These are phyloP conservation scores for Grammothele lineata DNA, from an alignment of 768 basidiomycete genomes.

Conservation along the genomic window DNA sequence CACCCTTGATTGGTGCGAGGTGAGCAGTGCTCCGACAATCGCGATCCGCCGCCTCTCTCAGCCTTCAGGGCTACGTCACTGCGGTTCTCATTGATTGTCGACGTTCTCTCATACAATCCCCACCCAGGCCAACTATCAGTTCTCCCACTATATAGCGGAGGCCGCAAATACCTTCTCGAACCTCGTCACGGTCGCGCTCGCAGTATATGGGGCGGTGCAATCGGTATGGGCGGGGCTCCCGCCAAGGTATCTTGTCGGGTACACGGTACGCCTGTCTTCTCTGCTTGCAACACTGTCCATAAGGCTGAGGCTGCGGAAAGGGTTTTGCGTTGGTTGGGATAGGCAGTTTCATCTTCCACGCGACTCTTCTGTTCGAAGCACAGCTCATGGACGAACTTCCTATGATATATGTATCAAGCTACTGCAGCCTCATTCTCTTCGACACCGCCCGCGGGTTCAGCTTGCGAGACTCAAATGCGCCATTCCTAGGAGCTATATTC, in stretches of 20 bases:
- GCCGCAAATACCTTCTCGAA: conserved; percentile 73
- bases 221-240: conserved; percentile 29
- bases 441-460: conserved; percentile 52
- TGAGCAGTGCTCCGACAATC: no score
- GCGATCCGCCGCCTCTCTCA: no score
- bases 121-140: conserved; percentile 67
- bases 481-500: conserved; percentile 33
- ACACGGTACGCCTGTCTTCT: conserved; percentile 21
- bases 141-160: conserved; percentile 74
- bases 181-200: conserved; percentile 31
- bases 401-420: conserved; percentile 71
- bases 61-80: conserved; percentile 1
- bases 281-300: not conserved
- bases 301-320: conserved; percentile 29
- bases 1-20: conserved; percentile 76
- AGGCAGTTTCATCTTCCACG: conserved; percentile 77
- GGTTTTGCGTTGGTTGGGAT: conserved; percentile 68
- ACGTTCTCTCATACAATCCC: not conserved
- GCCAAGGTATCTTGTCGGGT: conserved; percentile 32
- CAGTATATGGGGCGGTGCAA: conserved; percentile 43
- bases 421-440: conserved; percentile 56
- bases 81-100: conserved; percentile 1
- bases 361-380: conserved; percentile 68
- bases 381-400: conserved; percentile 82
- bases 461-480: conserved; percentile 33